phyloP scores from a whole-genome alignment of 352 stramenopile species.

The Pythium aquatile region DNA sequence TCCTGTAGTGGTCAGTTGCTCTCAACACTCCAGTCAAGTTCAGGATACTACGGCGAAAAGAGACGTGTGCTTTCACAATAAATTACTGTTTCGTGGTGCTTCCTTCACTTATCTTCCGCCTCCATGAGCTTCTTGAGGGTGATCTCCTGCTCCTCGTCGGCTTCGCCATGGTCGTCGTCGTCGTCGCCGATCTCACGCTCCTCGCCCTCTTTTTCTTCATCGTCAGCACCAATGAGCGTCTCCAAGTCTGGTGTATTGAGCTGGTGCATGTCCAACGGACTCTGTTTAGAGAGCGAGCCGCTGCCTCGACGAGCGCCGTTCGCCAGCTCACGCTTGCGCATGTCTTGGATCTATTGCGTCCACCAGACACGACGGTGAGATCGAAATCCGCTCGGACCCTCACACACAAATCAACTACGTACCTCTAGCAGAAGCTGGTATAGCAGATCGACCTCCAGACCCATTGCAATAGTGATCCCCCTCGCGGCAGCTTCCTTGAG shows the following conservation, averaged over 20 bases:
- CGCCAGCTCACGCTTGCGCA: constrained; percentile 44
- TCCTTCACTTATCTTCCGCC: constrained; percentile 3
- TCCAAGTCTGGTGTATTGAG: constrained; percentile 42
- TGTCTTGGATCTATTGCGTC: constrained; percentile 40
- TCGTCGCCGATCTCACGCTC: background rate
- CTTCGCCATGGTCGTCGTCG: constrained; percentile 1
- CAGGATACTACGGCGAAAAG: background rate
- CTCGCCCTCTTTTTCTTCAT: constrained; percentile 58
- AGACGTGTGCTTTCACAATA: constrained; percentile 6
- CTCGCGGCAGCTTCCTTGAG: constrained; percentile 49
- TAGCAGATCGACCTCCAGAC: constrained; percentile 71
- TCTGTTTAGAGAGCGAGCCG: background rate
- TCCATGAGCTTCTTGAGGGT: constrained; percentile 16
- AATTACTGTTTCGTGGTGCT: constrained; percentile 11
- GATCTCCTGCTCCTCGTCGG: constrained; percentile 10
- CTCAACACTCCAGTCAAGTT: background rate
- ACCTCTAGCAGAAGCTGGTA: constrained; percentile 72
- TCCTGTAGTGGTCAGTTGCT: background rate
- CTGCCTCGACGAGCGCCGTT: constrained; percentile 4
- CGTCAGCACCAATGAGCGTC: constrained; percentile 57
- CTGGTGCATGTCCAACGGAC: constrained; percentile 1
- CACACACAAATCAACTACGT: background rate
- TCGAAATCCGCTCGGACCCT: too few relatives aligned
- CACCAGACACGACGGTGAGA: background rate
- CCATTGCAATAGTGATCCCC: constrained; percentile 69